Evolutionary conservation across 495 filamentous ascomycete genomes (phyloP).

Genomic region (Aspergillus avenaceus): DNA sequence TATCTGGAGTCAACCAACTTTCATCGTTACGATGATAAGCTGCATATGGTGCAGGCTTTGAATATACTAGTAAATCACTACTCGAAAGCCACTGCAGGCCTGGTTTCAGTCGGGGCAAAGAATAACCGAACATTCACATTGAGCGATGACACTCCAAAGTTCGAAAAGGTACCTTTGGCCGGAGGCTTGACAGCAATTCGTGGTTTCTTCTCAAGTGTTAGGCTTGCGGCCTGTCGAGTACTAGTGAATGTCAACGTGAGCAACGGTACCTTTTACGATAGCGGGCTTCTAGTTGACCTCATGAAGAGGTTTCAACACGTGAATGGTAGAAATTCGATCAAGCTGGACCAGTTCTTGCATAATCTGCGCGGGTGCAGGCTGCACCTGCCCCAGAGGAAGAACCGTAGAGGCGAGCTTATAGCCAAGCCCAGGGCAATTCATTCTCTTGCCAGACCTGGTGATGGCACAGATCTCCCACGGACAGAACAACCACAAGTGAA

Average conservation of each 20-base stretch:
- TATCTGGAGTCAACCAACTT: not conserved
- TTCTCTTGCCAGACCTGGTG: slow-evolving; percentile 34
- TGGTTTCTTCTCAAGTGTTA: slow-evolving; percentile 63
- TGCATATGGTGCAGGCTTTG: slow-evolving; percentile 30
- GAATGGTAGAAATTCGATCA: slow-evolving; percentile 10
- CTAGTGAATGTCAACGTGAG: slow-evolving; percentile 53
- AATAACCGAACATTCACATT: slow-evolving; percentile 5
- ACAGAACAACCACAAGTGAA: not conserved
- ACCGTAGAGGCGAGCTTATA: slow-evolving; percentile 22
- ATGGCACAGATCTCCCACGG: slow-evolving; percentile 23
- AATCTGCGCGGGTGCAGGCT: slow-evolving; percentile 32
- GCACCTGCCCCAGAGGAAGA: slow-evolving; percentile 25
- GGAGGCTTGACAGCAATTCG: slow-evolving; percentile 46
- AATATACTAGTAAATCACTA: slow-evolving; percentile 46
- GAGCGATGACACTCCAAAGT: slow-evolving; percentile 7
- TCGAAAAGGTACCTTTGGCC: slow-evolving; percentile 24
- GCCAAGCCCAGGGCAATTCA: slow-evolving; percentile 35
- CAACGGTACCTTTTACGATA: slow-evolving; percentile 29
- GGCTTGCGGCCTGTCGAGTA: slow-evolving; percentile 56
- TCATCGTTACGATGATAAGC: not conserved
- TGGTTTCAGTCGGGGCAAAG: slow-evolving; percentile 26
- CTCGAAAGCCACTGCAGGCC: slow-evolving; percentile 21
- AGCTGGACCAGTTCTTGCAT: slow-evolving; percentile 40
- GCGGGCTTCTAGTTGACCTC: slow-evolving; percentile 15
- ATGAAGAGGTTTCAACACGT: slow-evolving; percentile 11